These are phyloP conservation scores for Dictyostelium capitatum DNA, from an alignment of 78 protist genomes.

Conservation along the genomic window DNA sequence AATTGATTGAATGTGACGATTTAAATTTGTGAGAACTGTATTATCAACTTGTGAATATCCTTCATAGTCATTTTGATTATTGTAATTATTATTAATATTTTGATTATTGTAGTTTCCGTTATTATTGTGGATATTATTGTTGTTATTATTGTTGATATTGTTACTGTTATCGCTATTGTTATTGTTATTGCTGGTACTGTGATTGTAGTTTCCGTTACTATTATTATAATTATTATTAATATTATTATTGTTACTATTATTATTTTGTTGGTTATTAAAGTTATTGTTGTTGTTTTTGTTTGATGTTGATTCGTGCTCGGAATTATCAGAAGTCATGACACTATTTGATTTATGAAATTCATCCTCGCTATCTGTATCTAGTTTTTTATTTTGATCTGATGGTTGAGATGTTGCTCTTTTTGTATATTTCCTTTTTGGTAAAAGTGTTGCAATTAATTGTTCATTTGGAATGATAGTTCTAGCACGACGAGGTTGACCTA, in stretches of 20 bases:
- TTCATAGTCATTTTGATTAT: neutral
- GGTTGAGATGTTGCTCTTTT: neutral
- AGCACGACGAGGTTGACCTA: neutral
- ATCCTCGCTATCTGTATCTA: neutral
- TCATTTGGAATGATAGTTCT: neutral
- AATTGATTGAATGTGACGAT: neutral
- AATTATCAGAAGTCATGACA: neutral
- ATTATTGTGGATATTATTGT: neutral
- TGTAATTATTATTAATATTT: no score
- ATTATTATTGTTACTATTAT: neutral
- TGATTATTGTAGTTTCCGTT: no score
- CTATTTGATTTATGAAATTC: neutral
- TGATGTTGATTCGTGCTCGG: neutral
- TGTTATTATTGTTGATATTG: neutral
- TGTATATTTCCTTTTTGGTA: constrained; percentile 15
- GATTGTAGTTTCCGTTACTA: neutral
- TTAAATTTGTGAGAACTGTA: neutral
- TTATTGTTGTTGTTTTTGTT: no score
- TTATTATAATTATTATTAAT: neutral
- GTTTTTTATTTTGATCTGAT: neutral
- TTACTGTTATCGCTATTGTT: neutral
- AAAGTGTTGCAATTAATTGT: neutral
- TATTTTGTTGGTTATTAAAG: neutral
- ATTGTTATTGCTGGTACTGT: neutral
- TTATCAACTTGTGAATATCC: neutral